Conservation (phyloP, 192 early-diverging fungal genomes). For the Spizellomyces sp. region DNA sequence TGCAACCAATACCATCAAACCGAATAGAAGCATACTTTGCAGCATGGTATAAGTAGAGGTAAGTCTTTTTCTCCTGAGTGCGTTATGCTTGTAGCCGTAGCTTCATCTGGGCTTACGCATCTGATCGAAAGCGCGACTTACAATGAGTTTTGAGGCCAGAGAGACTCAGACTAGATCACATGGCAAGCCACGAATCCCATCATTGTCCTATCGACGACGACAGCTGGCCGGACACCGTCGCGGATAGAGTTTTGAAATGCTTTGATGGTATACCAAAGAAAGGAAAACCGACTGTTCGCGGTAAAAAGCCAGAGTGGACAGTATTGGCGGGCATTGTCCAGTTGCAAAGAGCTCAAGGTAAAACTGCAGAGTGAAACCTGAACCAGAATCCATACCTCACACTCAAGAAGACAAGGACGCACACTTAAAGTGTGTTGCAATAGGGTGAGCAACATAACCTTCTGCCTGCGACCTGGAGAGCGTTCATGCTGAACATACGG, state of each 20-base stretch:
- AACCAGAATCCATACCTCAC: neutral
- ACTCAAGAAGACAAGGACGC: neutral
- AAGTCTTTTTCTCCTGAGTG: too few relatives aligned
- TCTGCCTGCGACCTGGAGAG: neutral
- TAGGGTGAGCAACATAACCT: constrained; percentile 24
- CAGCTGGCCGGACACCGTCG: constrained; percentile 41
- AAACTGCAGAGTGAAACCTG: too few relatives aligned
- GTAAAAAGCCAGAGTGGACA: constrained; percentile 76
- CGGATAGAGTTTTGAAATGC: constrained; percentile 50
- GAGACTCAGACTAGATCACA: too few relatives aligned
- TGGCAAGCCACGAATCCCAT: too few relatives aligned
- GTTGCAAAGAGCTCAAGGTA: neutral
- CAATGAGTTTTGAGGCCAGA: too few relatives aligned
- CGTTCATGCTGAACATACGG: neutral
- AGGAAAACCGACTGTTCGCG: constrained; percentile 68
- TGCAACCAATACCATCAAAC: too few relatives aligned
- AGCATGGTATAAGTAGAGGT: too few relatives aligned
- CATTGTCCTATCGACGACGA: too few relatives aligned
- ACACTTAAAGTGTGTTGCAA: constrained; percentile 26
- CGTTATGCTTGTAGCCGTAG: too few relatives aligned
- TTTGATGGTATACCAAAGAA: constrained; percentile 68
- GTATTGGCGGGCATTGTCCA: constrained; percentile 78
- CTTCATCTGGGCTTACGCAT: too few relatives aligned
- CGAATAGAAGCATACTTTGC: too few relatives aligned
- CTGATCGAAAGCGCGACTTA: too few relatives aligned